phyloP scores from a whole-genome alignment of 345 rosid species.

The Stellera chamaejasme region DNA sequence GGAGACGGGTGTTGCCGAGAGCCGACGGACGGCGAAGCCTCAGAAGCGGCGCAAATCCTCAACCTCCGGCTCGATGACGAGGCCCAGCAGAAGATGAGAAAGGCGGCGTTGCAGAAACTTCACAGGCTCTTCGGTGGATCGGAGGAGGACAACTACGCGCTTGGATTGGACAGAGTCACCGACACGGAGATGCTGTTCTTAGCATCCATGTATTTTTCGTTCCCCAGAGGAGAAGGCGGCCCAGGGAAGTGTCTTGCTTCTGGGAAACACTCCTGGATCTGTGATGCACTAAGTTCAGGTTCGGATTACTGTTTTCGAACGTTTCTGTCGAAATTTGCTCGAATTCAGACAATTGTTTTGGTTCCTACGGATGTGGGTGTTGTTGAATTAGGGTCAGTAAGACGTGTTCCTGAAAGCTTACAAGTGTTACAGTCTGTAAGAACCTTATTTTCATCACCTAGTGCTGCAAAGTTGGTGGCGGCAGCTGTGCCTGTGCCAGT shows the following conservation, averaged over 20 bases:
- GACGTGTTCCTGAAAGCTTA: constrained; percentile 39
- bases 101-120: constrained; percentile 43
- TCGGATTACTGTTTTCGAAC: constrained; percentile 78
- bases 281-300: constrained; percentile 33
- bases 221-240: constrained; percentile 58
- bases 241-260: constrained; percentile 66
- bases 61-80: constrained; percentile 50
- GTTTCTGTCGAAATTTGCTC: constrained; percentile 68
- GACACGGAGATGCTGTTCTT: constrained; percentile 79
- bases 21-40: constrained; percentile 57
- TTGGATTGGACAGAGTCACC: constrained; percentile 69
- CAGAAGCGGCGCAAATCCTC: constrained; percentile 35
- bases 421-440: constrained; percentile 39
- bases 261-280: constrained; percentile 56
- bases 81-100: constrained; percentile 57
- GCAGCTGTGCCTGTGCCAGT: constrained; percentile 22
- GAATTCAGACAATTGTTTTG: constrained; percentile 50
- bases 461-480: constrained; percentile 26
- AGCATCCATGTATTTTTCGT: constrained; percentile 86
- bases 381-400: constrained; percentile 54
- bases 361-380: constrained; percentile 48
- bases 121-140: constrained; percentile 48
- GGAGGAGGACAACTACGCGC: constrained; percentile 48
- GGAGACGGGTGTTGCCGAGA: constrained; percentile 66
- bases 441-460: constrained; percentile 33